phyloP scores from a whole-genome alignment of 257 asterid species.

The Nicotiana tomentosiformis region DNA sequence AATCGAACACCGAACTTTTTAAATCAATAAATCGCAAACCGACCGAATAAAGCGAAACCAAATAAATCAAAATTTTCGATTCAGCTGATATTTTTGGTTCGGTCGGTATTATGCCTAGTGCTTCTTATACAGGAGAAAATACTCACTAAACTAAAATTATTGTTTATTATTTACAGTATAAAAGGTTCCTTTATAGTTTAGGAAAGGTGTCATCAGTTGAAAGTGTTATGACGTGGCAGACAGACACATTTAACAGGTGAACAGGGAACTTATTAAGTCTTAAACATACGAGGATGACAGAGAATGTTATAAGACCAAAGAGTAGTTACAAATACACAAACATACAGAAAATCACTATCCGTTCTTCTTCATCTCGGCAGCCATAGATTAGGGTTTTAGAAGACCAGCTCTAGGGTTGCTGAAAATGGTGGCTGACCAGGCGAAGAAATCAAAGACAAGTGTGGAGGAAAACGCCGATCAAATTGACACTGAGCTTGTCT shows the following conservation, averaged over 20 bases:
- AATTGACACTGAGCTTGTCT: constrained; percentile 15
- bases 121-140: too few species aligned
- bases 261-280: too few species aligned
- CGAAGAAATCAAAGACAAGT: constrained; percentile 33
- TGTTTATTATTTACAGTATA: too few species aligned
- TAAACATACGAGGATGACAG: constrained; percentile 8
- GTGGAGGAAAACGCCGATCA: constrained; percentile 28
- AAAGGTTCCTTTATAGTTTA: too few species aligned
- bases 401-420: background rate
- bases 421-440: constrained; percentile 34
- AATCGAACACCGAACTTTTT: too few species aligned
- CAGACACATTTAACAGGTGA: background rate
- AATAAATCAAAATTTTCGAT: too few species aligned
- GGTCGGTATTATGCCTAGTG: too few species aligned
- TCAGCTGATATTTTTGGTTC: accelerated
- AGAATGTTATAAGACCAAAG: background rate
- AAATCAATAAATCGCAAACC: too few species aligned
- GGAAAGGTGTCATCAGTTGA: background rate
- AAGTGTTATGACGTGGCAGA: background rate
- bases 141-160: too few species aligned
- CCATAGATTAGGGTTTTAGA: constrained; percentile 20
- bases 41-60: too few species aligned
- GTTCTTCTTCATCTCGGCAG: background rate
- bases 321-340: background rate
- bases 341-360: background rate